phyloP scores from a whole-genome alignment of 202 grass and related monocot genomes.

The Elaeis oleifera region DNA sequence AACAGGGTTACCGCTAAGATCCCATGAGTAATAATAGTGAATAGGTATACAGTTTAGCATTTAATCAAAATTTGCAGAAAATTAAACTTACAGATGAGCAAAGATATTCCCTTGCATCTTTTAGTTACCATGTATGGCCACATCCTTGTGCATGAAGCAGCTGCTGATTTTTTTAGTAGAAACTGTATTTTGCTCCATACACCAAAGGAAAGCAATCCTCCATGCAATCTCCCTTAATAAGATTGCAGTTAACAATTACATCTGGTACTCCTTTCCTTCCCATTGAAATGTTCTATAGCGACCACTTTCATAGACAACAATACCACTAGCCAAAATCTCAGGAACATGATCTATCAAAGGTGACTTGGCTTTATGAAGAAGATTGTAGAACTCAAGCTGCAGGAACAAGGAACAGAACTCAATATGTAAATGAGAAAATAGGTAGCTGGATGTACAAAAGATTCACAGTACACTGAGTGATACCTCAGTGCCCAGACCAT shows the following conservation, averaged over 20 bases:
- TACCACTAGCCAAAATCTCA: constrained; percentile 77
- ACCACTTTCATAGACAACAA: constrained; percentile 58
- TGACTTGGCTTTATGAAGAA: constrained; percentile 49
- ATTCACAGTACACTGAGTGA: constrained; percentile 17
- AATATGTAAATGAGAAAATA: constrained; percentile 22
- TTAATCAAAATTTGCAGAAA: constrained; percentile 4
- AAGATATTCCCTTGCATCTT: constrained; percentile 94
- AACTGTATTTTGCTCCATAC: constrained; percentile 70
- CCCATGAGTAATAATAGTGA: not conserved
- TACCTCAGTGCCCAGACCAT: constrained; percentile 90
- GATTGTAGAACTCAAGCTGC: constrained; percentile 88
- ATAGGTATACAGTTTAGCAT: constrained; percentile 1
- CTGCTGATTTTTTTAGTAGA: constrained; percentile 35
- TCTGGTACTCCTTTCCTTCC: constrained; percentile 74
- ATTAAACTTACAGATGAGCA: constrained; percentile 65
- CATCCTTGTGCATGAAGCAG: constrained; percentile 37
- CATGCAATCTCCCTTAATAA: constrained; percentile 22
- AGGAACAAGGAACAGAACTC: constrained; percentile 15
- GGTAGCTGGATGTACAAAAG: constrained; percentile 3
- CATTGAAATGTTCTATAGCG: constrained; percentile 57
- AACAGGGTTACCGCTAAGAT: not conserved
- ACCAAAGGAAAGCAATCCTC: constrained; percentile 63
- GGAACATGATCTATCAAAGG: constrained; percentile 76
- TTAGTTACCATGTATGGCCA: constrained; percentile 93
- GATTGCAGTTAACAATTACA: constrained; percentile 49